Conservation (phyloP, 2,329 filamentous ascomycete species). For the Herpotrichia juniperi region DNA sequence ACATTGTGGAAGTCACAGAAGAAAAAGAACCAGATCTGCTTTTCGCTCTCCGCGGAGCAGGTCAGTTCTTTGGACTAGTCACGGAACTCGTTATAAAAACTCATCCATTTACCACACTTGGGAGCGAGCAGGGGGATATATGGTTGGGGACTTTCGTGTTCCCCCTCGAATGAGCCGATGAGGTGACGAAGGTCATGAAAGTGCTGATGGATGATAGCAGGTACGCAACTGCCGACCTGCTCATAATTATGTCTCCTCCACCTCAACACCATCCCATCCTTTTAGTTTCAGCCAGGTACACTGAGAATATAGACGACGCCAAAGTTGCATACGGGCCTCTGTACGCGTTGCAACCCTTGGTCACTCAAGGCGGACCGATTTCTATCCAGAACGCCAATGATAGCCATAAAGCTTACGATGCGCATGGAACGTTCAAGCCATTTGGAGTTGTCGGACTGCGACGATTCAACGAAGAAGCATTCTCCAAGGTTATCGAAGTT, state of each 20-base stretch:
- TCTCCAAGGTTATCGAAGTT: not conserved
- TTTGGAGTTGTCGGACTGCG: slow-evolving; percentile 1
- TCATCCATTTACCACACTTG: not conserved
- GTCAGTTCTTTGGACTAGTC: slow-evolving; percentile 1
- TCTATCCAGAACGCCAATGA: not conserved
- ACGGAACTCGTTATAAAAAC: not conserved
- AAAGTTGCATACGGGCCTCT: not conserved
- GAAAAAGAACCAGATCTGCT: slow-evolving; percentile 1
- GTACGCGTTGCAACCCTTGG: not conserved
- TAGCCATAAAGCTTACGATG: not conserved
- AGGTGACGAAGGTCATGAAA: not conserved
- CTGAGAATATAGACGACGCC: not conserved
- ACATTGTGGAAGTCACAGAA: not conserved
- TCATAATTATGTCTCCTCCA: slow-evolving; percentile 1
- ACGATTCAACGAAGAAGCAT: not conserved
- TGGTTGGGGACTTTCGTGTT: slow-evolving; percentile 1
- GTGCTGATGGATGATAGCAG: slow-evolving; percentile 1
- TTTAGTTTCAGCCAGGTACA: not conserved
- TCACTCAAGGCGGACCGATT: not conserved
- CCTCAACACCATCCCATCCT: not conserved
- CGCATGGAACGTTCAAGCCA: not conserved
- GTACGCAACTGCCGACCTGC: not conserved
- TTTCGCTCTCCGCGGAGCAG: slow-evolving; percentile 1
- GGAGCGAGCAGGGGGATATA: not conserved
- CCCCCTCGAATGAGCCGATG: not conserved